Evolutionary conservation across 768 basidiomycete species (phyloP), one percentile per base, ranked within the genome.

Genomic region (Omphalotus guepiniiformis): DNA sequence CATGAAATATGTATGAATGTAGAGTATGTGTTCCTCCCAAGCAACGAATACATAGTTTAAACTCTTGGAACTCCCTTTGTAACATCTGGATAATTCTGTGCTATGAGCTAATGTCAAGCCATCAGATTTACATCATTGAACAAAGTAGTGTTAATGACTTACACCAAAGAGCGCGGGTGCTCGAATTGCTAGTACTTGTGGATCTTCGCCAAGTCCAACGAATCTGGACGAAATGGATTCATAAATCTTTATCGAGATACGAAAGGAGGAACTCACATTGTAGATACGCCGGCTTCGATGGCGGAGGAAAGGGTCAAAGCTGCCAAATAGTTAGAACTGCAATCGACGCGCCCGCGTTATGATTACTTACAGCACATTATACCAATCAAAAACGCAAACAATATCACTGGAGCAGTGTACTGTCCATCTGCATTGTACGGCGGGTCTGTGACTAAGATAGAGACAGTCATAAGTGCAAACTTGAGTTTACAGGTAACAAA

Each of bases 281-380:
- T 92, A 2, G 88, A 91, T 1, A 93, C 89, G 41, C 89, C 91
- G 12, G 88, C 88, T 59, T 92, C 88, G 54, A 90, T 81, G 3
- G 85, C 80, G 11, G 83, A 82, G 2, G 80, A 78, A 51, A 88
- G 66, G 5, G 85, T 87, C 51, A 85, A 63, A 13, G 79, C 85
- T 87, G 51, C 27, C 18, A 18, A 50, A 42, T 9, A 52, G 18
- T 46, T 16, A 13, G 18, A 12, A 35, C 8, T 22, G n/a, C 8
- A 0, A 6, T 22, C 7, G 3, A 11, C 22, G 21, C 22, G n/a
- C 1, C 25, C 16, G 23, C 11, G 26, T n/a, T 18, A 9, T n/a
- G 55, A 56, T 29, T 34, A 71, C 76, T 66, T 65, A 87, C 84
- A 80, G 67, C 83, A 85, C 53, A 76, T 75, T 39, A 85, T 58